phyloP scores from a whole-genome alignment of 768 basidiomycete genomes.

The Podaxis mareebaensis region DNA sequence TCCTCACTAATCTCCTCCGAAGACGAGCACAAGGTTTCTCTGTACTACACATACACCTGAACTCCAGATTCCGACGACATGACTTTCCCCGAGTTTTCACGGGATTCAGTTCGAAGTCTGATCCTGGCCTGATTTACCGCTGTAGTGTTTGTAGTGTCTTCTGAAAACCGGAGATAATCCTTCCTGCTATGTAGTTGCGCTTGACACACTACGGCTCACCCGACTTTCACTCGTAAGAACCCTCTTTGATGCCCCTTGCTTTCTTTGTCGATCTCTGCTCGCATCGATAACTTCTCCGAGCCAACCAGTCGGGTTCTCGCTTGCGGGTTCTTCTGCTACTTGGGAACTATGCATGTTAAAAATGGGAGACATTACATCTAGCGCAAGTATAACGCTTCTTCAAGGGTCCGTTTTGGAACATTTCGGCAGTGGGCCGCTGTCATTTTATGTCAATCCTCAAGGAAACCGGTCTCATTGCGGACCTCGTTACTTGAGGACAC shows the following conservation, averaged over 20 bases:
- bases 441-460: no score
- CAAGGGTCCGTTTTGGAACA: background rate
- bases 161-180: background rate
- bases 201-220: constrained; percentile 2
- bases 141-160: constrained; percentile 4
- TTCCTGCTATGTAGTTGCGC: background rate
- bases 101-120: constrained; percentile 5
- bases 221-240: background rate
- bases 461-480: no score
- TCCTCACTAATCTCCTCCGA: constrained; percentile 4
- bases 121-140: constrained; percentile 6
- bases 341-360: background rate
- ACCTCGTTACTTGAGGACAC: background rate
- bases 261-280: constrained; percentile 2
- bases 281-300: background rate
- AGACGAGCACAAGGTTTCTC: background rate
- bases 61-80: constrained; percentile 5
- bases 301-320: background rate
- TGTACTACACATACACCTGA: background rate
- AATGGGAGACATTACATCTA: background rate
- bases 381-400: background rate
- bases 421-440: no score
- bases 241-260: background rate
- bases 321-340: constrained; percentile 1
- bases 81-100: background rate